Percentiles rank a stretch among this genome's conserved stretches.
Conservation (phyloP, 441 rosid species). For the Melastoma candidum region DNA sequence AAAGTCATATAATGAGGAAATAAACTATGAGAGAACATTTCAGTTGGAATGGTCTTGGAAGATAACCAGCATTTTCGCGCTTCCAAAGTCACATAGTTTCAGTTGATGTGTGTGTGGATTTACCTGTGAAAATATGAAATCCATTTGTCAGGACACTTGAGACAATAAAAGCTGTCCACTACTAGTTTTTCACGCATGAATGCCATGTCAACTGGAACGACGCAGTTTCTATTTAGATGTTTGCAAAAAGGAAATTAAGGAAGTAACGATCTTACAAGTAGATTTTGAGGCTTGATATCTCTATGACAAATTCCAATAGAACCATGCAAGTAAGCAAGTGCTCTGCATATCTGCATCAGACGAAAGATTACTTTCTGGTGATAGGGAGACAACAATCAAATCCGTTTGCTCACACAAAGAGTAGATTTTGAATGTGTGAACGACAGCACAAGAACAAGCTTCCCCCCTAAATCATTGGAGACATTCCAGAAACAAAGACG, state of each 20-base stretch:
- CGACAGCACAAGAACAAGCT: too few species aligned
- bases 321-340: conserved; percentile 82
- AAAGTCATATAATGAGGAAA: conserved; percentile 16
- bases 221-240: conserved; percentile 1
- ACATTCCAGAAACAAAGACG: too few species aligned
- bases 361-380: background rate
- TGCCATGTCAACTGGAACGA: background rate
- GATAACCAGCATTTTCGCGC: conserved; percentile 95
- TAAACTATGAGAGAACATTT: conserved; percentile 7
- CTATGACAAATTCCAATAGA: conserved; percentile 94
- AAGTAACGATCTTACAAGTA: conserved; percentile 48
- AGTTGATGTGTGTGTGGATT: conserved; percentile 97
- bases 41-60: conserved; percentile 6
- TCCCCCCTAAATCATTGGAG: too few species aligned
- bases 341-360: conserved; percentile 82
- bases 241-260: conserved; percentile 1
- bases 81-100: conserved; percentile 96
- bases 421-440: too few species aligned
- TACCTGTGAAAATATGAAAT: conserved; percentile 34
- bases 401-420: background rate
- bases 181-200: too few species aligned
- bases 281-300: conserved; percentile 96
- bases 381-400: background rate
- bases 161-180: background rate
- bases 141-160: conserved; percentile 10